Base-by-base conservation (phyloP, 768 basidiomycete genomes). In the Leccinum fibrillosum region DNA sequence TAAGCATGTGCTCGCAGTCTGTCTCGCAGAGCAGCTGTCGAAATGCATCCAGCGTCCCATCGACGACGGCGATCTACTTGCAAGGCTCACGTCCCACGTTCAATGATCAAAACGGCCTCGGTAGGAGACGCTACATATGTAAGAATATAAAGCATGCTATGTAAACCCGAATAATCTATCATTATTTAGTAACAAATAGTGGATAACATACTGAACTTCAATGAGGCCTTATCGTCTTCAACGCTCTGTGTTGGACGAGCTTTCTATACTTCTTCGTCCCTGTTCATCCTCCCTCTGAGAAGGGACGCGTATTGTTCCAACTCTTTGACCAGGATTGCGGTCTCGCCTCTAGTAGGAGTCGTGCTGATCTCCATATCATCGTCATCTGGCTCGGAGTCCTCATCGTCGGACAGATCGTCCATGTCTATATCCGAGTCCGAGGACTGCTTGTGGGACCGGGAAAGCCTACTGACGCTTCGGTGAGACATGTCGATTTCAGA, bases 1-100 rank as follows among this genome's bases (percentile, higher is more conserved):
- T 67, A 92, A 93, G 68, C 91, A 93, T 69, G 70, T 90, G 3
- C 76, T 93, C 25, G 91, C 90, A 3, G 78, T 81, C 12, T 74
- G 78, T 13, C 74, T 93, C 13, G 87, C 88, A 2, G 71, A 80
- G 26, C 80, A 78, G 53, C 69, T 90, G 52, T 74, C 74, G 4
- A 77, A 76, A 54, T 84, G 77, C 58, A 64, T 82, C 37, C 79
- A 86, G 53, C 80, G 83, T 21, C 71, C 77, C 34, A 69, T 82
- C 48, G 70, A 67, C 25, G 66, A 71, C 4, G 77, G 83, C 54
- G 82, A 85, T 35, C 73, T 90, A n/a, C 75, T 77, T 19, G 55
- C 72, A 26, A 69, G 55, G 32, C 53, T 69, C 50, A 53, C 57
- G 13, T 59, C 61, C n/a, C 60, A 68, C 9, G 28, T 60, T 12